A percentile compares a stretch with the other conserved stretches of the same genome.
Evolutionary conservation across 2,329 filamentous ascomycete species (phyloP).

Genomic region (Aspergillus melleus): DNA sequence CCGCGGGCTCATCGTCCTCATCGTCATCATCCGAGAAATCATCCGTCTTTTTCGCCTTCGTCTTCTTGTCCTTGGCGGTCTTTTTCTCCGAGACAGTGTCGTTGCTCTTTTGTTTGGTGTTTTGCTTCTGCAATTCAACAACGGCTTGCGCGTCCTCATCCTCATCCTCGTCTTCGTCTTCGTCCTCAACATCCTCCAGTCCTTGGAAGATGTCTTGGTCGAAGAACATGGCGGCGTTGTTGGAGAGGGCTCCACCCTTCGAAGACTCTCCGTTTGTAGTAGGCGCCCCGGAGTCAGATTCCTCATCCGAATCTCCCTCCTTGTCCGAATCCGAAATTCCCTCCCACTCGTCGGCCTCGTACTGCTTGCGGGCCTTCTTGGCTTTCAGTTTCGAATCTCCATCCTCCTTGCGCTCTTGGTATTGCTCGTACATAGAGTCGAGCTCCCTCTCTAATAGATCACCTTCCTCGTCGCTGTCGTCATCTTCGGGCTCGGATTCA

Average conservation of each 20-base stretch:
- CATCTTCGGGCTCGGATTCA: slow-evolving; percentile 58
- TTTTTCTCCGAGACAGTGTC: slow-evolving; percentile 22
- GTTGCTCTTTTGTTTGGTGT: slow-evolving; percentile 22
- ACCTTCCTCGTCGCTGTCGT: slow-evolving; percentile 71
- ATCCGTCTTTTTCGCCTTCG: slow-evolving; percentile 27
- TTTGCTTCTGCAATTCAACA: slow-evolving; percentile 36
- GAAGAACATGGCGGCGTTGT: slow-evolving; percentile 84
- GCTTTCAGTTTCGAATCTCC: slow-evolving; percentile 84
- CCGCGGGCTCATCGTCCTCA: slow-evolving; percentile 28
- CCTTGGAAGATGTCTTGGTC: slow-evolving; percentile 92
- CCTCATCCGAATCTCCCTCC: slow-evolving; percentile 62
- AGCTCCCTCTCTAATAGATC: slow-evolving; percentile 82
- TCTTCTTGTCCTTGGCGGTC: slow-evolving; percentile 23
- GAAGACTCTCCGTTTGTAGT: slow-evolving; percentile 33
- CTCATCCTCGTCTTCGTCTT: slow-evolving; percentile 60
- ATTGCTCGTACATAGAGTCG: slow-evolving; percentile 83
- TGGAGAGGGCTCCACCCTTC: slow-evolving; percentile 64
- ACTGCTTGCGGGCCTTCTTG: slow-evolving; percentile 80
- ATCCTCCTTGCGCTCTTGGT: slow-evolving; percentile 75
- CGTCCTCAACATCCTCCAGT: slow-evolving; percentile 62
- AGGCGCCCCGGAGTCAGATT: slow-evolving; percentile 41
- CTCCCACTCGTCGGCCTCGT: slow-evolving; percentile 87
- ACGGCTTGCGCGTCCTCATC: slow-evolving; percentile 52
- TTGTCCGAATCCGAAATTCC: slow-evolving; percentile 71
- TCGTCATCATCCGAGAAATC: slow-evolving; percentile 31